Evolutionary conservation across 108 stramenopile genomes (phyloP).

Genomic region (Skeletonema marinoi): DNA sequence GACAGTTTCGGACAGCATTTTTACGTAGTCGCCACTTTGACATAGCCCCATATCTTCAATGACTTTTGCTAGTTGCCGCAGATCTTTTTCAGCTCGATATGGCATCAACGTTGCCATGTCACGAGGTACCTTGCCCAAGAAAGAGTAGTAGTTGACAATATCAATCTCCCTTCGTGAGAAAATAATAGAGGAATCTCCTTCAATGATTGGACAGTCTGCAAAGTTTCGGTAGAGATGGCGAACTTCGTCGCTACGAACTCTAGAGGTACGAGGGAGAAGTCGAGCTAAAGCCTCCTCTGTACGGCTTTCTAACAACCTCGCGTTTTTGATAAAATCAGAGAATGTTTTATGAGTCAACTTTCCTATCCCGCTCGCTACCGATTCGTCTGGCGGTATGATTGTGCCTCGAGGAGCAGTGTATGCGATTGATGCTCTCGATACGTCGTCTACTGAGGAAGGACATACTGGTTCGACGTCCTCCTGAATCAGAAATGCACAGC

Average conservation of each 20-base stretch:
- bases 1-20: constrained; percentile 1
- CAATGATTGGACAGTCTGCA: constrained; percentile 3
- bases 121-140: neutral
- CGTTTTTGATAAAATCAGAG: neutral
- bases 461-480: neutral
- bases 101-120: neutral
- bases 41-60: constrained; percentile 2
- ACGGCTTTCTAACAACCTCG: neutral
- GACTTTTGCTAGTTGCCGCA: neutral
- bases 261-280: neutral
- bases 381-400: neutral
- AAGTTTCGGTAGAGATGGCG: constrained; percentile 7
- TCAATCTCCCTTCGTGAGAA: constrained; percentile 12
- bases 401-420: constrained; percentile 1
- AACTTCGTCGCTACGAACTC: neutral
- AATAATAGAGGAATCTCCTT: neutral
- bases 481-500: neutral
- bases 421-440: neutral
- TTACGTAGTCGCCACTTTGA: neutral
- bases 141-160: neutral
- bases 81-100: neutral
- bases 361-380: neutral
- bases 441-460: neutral
- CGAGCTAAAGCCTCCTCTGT: neutral
- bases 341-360: neutral